Evolutionary conservation across 2,329 filamentous ascomycete species (phyloP).

Genomic region (Penicillium sp.): DNA sequence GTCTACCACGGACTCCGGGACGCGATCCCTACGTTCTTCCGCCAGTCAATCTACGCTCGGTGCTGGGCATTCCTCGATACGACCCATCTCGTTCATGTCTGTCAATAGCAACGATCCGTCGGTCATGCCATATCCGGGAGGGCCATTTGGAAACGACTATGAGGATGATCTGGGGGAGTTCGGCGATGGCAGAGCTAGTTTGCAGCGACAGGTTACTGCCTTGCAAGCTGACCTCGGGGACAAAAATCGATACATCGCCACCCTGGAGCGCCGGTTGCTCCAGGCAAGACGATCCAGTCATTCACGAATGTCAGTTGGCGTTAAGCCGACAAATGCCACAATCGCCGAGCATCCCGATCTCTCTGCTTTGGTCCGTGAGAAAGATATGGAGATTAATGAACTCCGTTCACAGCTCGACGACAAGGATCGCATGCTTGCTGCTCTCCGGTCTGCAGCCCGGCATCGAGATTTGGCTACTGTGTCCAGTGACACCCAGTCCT

Average conservation of each 20-base stretch:
- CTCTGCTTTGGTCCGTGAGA: constrained; percentile 71
- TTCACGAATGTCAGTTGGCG: constrained; percentile 74
- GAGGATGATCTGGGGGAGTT: constrained; percentile 78
- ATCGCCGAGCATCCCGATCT: constrained; percentile 73
- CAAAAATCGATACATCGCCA: constrained; percentile 94
- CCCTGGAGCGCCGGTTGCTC: constrained; percentile 83
- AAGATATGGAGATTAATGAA: constrained; percentile 87
- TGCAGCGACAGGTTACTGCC: constrained; percentile 82
- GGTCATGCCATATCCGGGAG: constrained; percentile 30
- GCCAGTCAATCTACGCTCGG: constrained; percentile 59
- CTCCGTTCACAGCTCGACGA: constrained; percentile 86
- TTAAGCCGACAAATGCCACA: constrained; percentile 62
- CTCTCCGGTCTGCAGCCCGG: constrained; percentile 77
- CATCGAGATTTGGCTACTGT: constrained; percentile 78
- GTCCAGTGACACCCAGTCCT: constrained; percentile 35
- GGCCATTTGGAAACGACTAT: constrained; percentile 41
- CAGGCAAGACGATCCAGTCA: constrained; percentile 89
- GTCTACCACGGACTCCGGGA: constrained; percentile 46
- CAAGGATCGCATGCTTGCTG: constrained; percentile 89
- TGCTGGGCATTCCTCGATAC: constrained; percentile 53
- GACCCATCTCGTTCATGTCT: constrained; percentile 66
- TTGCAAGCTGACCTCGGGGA: constrained; percentile 92
- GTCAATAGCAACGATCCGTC: constrained; percentile 43
- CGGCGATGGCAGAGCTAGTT: constrained; percentile 77
- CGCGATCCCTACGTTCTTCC: constrained; percentile 64